Conservation (phyloP, 2,329 filamentous ascomycete species). For the Ophiostoma triangulosporum region DNA sequence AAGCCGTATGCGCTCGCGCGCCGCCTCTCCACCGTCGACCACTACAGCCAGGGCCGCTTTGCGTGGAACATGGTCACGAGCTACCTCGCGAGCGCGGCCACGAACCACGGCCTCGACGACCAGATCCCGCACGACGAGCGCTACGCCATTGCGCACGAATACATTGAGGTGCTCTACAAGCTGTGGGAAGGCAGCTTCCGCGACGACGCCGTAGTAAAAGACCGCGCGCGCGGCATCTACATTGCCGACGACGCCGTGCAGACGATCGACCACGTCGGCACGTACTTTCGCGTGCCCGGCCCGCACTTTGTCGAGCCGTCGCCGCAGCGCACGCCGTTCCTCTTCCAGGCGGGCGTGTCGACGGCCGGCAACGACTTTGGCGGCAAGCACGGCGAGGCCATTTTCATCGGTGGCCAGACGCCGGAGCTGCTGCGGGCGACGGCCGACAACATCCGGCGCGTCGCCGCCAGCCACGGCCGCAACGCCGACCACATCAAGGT, state of each 20-base stretch:
- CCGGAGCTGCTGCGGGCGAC: slow-evolving; percentile 6
- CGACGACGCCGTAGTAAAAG: slow-evolving; percentile 11
- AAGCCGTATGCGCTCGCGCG: slow-evolving; percentile 7
- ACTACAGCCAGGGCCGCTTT: slow-evolving; percentile 7
- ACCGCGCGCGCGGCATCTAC: slow-evolving; percentile 7
- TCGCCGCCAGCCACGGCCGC: slow-evolving; percentile 18
- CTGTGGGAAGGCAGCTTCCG: slow-evolving; percentile 6
- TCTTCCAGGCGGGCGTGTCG: slow-evolving; percentile 17
- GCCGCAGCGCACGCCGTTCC: slow-evolving; percentile 13
- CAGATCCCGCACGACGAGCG: slow-evolving; percentile 14
- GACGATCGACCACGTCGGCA: slow-evolving; percentile 10
- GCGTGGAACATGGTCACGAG: slow-evolving; percentile 16
- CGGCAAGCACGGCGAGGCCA: slow-evolving; percentile 16
- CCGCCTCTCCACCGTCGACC: slow-evolving; percentile 9
- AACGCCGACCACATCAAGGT: slow-evolving; percentile 15
- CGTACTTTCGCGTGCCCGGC: slow-evolving; percentile 7
- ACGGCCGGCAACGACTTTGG: slow-evolving; percentile 15
- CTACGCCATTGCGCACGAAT: slow-evolving; percentile 16
- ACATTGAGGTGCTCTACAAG: slow-evolving; percentile 15
- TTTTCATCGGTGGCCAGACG: slow-evolving; percentile 14
- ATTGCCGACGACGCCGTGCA: slow-evolving; percentile 8
- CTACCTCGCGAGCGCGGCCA: slow-evolving; percentile 12
- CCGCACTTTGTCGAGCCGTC: slow-evolving; percentile 17
- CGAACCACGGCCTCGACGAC: slow-evolving; percentile 9
- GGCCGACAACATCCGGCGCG: slow-evolving; percentile 10